Conservation (phyloP, 2,329 filamentous ascomycete species). For the Volutella citrinella region DNA sequence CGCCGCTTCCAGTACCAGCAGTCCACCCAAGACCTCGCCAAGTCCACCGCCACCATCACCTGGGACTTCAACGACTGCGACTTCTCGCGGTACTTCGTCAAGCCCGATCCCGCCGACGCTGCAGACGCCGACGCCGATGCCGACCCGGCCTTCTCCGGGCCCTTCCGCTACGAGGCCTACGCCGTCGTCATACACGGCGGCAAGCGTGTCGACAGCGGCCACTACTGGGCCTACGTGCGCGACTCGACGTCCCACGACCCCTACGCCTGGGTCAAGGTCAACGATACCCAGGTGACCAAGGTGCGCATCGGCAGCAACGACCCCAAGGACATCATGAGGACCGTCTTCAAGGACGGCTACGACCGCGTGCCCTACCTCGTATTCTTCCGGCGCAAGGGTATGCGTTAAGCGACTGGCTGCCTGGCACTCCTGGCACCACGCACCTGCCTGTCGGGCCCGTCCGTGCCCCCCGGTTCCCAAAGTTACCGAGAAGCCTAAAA, state of each 20-base stretch:
- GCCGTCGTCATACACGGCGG: conserved; percentile 79
- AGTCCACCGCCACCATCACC: conserved; percentile 68
- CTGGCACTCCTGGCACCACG: no score
- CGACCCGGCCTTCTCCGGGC: conserved; percentile 43
- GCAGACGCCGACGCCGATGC: conserved; percentile 29
- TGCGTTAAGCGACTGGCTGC: conserved; percentile 14
- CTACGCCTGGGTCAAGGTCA: conserved; percentile 47
- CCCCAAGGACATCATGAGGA: conserved; percentile 32
- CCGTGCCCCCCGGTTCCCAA: no score
- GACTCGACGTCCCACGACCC: conserved; percentile 47
- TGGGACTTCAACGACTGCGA: conserved; percentile 74
- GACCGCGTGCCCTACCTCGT: conserved; percentile 45
- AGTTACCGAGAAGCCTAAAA: not conserved
- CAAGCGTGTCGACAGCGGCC: conserved; percentile 64
- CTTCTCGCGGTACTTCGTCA: conserved; percentile 43
- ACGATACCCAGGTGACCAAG: conserved; percentile 42
- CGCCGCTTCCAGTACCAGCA: conserved; percentile 51
- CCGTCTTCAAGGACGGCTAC: conserved; percentile 36
- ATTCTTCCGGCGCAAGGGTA: conserved; percentile 41
- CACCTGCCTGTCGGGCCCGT: no score
- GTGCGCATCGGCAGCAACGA: conserved; percentile 40
- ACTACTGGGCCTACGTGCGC: conserved; percentile 73
- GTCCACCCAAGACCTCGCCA: conserved; percentile 42
- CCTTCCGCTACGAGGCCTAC: conserved; percentile 81
- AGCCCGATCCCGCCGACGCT: conserved; percentile 29